Conservation (phyloP, 1,139 yeast species). For the Hemisphaericaspora subhashii region DNA sequence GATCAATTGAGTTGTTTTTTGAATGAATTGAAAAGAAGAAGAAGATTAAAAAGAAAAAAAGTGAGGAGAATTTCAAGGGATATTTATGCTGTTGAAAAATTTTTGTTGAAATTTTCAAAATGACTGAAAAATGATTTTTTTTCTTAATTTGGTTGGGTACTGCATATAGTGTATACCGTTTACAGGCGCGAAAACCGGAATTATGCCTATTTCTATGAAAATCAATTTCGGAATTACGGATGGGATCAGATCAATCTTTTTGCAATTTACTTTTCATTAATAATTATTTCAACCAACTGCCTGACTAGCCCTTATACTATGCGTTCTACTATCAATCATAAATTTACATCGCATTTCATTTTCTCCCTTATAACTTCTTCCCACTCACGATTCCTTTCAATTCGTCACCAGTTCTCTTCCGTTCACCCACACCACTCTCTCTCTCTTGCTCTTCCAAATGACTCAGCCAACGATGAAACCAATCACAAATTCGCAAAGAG, state of each 20-base stretch:
- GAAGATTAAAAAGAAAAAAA: neutral
- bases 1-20: constrained; percentile 1
- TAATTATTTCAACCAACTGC: too few relatives aligned
- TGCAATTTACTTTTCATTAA: too few relatives aligned
- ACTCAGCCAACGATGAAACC: constrained; percentile 2
- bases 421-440: neutral
- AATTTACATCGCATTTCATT: too few relatives aligned
- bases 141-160: too few relatives aligned
- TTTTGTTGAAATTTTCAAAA: constrained; percentile 1
- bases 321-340: too few relatives aligned
- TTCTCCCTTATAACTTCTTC: neutral
- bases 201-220: neutral
- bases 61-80: constrained; percentile 6
- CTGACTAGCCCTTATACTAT: too few relatives aligned
- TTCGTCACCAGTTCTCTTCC: neutral
- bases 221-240: constrained; percentile 1
- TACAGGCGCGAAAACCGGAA: constrained; percentile 5
- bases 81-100: constrained; percentile 10
- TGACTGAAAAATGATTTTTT: too few relatives aligned
- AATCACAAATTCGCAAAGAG: neutral
- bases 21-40: constrained; percentile 3
- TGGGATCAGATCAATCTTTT: neutral
- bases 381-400: neutral
- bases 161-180: constrained; percentile 7
- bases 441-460: too few relatives aligned